Base-by-base conservation (phyloP, 1,139 yeast species). In the Suhomyces bokatorum region DNA sequence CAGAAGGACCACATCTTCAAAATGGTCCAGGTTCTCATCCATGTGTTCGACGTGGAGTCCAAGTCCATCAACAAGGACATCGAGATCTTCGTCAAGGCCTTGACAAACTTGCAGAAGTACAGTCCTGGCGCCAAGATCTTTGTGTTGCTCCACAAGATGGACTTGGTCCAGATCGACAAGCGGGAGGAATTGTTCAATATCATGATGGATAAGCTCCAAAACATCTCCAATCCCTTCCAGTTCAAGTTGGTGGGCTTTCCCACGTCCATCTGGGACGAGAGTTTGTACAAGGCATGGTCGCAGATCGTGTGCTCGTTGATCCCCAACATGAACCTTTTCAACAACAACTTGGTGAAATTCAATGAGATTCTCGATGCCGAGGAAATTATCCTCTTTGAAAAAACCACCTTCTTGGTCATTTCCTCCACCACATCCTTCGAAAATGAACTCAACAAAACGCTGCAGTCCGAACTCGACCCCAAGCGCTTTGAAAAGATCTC, bases 201-300 rank as follows among this genome's bases (percentile, higher is more conserved):
- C 33, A 89, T 91, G 85, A 87, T 89, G 87, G 84, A 80, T 47
- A 87, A 87, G 57, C 68, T 91, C 49, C 86, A 85, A 53, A 83
- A 81, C 46, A 86, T 88, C 14, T 85, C 96, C 10, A 76, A 80
- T 48, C 89, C 89, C 26, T 90, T 76, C 64, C 89, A 87, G 37
- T 90, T 89, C 66, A 74, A 81, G 46, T 71, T 90, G 36, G 79
- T 80, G n/a, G 97, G 98, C 8, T 91, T 90, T 61, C 93, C 97
- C 6, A 93, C 99, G 0, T 87, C 97, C 4, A 93, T 93, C 48
- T 93, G 99, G 99, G 98, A 93, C 66, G 99, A 93, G 64, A 84
- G 95, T 59, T 74, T 93, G 50, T 93, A 91, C 66, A 88, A 87
- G 64, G 99, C 99, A 0, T 93, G 99, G 99, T 87, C 97, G 4